A percentile compares a stretch with the other conserved stretches of the same genome.
phyloP scores from a whole-genome alignment of 73 alveolate species.

The Diophrys sp. region DNA sequence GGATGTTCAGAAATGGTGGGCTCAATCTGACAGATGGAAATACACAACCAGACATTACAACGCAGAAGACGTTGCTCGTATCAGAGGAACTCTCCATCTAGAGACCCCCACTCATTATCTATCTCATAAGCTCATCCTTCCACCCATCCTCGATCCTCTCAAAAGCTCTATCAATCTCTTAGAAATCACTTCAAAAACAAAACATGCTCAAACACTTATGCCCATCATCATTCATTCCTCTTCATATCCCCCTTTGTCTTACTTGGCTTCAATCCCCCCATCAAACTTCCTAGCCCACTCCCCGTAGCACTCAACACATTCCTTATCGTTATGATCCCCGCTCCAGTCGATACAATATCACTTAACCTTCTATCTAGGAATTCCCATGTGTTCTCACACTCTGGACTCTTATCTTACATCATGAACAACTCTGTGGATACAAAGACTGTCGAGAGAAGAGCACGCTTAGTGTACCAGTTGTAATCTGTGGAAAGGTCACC shows the following conservation, averaged over 20 bases:
- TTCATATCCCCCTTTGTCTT: not conserved
- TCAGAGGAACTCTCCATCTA: slow-evolving; percentile 59
- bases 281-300: not conserved
- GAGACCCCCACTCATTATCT: slow-evolving; percentile 66
- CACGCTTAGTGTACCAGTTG: slow-evolving; percentile 72
- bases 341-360: not conserved
- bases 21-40: slow-evolving; percentile 60
- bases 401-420: slow-evolving; percentile 62
- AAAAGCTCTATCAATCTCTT: too few relatives aligned
- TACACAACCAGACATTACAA: slow-evolving; percentile 64
- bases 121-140: slow-evolving; percentile 65
- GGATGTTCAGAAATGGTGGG: slow-evolving; percentile 27
- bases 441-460: slow-evolving; percentile 56
- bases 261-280: not conserved
- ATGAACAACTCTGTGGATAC: slow-evolving; percentile 72
- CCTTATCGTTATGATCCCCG: not conserved
- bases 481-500: slow-evolving; percentile 71
- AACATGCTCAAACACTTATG: too few relatives aligned
- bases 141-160: too few relatives aligned
- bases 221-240: too few relatives aligned
- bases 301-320: not conserved
- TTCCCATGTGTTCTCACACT: slow-evolving; percentile 61
- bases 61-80: slow-evolving; percentile 55
- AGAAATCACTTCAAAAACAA: too few relatives aligned
- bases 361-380: slow-evolving; percentile 57